Base-by-base conservation (phyloP, 2,329 filamentous ascomycete genomes). In the Pyrenophora seminiperda region DNA sequence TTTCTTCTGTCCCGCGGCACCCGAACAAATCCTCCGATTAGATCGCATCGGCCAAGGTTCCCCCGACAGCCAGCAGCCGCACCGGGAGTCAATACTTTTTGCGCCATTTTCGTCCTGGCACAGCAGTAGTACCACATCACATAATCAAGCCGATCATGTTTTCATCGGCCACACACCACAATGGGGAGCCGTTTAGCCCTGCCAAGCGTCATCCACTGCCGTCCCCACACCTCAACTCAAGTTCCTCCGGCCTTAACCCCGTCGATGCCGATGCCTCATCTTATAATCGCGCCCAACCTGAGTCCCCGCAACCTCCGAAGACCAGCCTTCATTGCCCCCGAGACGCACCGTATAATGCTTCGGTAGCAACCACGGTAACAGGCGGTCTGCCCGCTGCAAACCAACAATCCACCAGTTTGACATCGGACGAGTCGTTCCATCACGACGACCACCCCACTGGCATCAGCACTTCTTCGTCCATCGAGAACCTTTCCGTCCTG, bases 201-300 rank as follows among this genome's bases (percentile, higher is more conserved):
- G 66, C 66, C 36, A 67, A 64, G 54, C 60, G 71, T 44, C 68
- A 70, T 43, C 65, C 69, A 53, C 59, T 70, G 27, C 51, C 68
- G 51, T 72, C 69, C 59, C 69, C 70, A 64, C 68, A 63, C 34
- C 34, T 61, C 42, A 50, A 56, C 43, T 53, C 52, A 46, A 61
- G 55, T 58, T 68, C 61, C 67, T 64, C 66, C 65, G 66, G 55
- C 42, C 56, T 66, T 70, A 68, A 72, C 59, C 54, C 70, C 61
- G 66, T 54, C 50, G 51, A 61, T 50, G 54, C 58, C 56, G 53
- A 62, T 45, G 55, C 54, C 50, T 53, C 62, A 50, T 59, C 65
- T 62, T 63, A 59, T 59, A 62, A 59, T 58, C 61, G 54, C 42
- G 52, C 57, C 47, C 59, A 46, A 48, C 56, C 66, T 59, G 59